Conservation (phyloP, 768 basidiomycete species). For the Hericium erinaceus region DNA sequence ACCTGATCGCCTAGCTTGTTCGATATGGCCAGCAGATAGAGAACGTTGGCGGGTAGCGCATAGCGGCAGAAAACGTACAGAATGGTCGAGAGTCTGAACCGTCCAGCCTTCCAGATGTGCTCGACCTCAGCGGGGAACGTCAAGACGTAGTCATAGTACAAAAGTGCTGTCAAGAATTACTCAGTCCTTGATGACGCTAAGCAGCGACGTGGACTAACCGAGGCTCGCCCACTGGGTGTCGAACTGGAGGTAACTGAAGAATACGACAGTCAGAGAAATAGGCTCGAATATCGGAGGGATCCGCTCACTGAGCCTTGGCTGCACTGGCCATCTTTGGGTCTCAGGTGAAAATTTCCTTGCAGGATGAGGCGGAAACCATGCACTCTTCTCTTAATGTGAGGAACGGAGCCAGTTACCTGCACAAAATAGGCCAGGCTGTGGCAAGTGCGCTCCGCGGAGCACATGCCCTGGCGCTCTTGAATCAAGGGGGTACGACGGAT, state of each 20-base stretch:
- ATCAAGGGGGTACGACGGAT: no score
- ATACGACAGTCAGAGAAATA: neutral
- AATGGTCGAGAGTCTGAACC: constrained; percentile 20
- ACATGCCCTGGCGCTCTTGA: no score
- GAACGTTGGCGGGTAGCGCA: constrained; percentile 24
- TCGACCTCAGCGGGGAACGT: constrained; percentile 24
- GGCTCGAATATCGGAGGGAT: neutral
- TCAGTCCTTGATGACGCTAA: neutral
- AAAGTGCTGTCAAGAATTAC: constrained; percentile 3
- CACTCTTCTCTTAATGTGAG: no score
- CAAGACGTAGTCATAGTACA: constrained; percentile 26
- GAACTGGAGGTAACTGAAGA: neutral
- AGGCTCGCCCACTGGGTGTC: neutral
- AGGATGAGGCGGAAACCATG: no score
- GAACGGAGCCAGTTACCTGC: no score
- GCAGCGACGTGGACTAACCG: neutral
- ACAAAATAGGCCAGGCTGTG: no score
- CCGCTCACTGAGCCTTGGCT: neutral
- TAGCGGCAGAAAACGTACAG: constrained; percentile 28
- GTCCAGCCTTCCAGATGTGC: constrained; percentile 23
- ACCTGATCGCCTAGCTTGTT: constrained; percentile 11
- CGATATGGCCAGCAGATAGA: constrained; percentile 20
- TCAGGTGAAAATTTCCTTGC: no score
- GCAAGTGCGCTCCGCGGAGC: no score
- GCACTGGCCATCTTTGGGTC: neutral